Evolutionary conservation across 148 eudicot genomes (phyloP).

Genomic region (Salicornia ramosissima): DNA sequence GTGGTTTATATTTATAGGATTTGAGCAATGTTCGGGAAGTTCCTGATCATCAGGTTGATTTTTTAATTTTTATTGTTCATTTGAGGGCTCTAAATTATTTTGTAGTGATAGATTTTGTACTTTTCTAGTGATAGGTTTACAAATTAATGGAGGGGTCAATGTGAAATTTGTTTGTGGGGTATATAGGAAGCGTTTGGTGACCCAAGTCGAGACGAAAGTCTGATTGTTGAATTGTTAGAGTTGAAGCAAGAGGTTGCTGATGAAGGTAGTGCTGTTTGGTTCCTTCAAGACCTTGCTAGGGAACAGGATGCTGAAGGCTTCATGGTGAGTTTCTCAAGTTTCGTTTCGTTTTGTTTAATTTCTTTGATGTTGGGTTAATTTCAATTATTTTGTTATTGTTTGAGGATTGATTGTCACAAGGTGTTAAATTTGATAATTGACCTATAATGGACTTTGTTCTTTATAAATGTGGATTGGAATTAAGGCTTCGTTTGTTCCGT

Average conservation of each 20-base stretch:
- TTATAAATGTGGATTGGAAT: neutral
- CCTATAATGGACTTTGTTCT: neutral
- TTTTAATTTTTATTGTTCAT: neutral
- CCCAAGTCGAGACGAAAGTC: conserved; percentile 70
- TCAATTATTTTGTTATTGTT: neutral
- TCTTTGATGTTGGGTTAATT: conserved; percentile 9
- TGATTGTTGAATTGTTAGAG: conserved; percentile 72
- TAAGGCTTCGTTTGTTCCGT: too few species aligned
- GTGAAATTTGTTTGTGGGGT: too few species aligned
- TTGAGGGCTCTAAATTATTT: neutral
- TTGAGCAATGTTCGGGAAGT: conserved; percentile 68
- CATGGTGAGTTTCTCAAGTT: conserved; percentile 35
- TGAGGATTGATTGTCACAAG: neutral
- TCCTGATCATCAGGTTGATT: conserved; percentile 64
- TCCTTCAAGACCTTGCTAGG: conserved; percentile 81
- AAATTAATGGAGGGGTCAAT: too few species aligned
- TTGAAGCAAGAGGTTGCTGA: conserved; percentile 72
- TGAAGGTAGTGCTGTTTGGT: conserved; percentile 82
- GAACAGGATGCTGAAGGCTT: conserved; percentile 81
- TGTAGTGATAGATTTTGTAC: conserved; percentile 4
- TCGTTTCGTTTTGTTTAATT: neutral
- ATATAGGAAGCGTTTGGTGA: conserved; percentile 78
- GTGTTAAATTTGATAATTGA: neutral
- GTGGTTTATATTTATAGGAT: conserved; percentile 41
- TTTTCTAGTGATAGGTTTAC: conserved; percentile 10